Percentiles rank a stretch among this genome's conserved stretches.
Evolutionary conservation across 2,329 filamentous ascomycete genomes (phyloP).

Genomic region (Shiraia bambusicola): DNA sequence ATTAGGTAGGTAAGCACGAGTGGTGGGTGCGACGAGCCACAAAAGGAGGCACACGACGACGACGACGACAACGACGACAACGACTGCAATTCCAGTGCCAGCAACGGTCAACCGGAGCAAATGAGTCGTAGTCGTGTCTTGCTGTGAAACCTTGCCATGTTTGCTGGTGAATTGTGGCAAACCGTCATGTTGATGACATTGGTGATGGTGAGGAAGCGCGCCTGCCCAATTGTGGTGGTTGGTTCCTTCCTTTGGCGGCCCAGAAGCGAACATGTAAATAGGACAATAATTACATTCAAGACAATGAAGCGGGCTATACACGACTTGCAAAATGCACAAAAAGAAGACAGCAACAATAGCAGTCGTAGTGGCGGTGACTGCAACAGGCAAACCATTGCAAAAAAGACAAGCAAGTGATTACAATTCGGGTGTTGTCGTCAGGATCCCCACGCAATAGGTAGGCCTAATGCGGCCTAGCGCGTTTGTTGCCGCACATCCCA

Average conservation of each 20-base stretch:
- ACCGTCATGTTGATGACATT: background rate
- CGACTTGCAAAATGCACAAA: no score
- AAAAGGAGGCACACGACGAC: background rate
- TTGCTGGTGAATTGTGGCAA: background rate
- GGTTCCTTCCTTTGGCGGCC: background rate
- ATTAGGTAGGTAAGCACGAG: background rate
- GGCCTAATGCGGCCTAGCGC: conserved; percentile 8
- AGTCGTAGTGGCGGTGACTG: no score
- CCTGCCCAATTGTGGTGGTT: conserved; percentile 4
- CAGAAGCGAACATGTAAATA: no score
- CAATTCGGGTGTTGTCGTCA: conserved; percentile 2
- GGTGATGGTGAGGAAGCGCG: conserved; percentile 8
- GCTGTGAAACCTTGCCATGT: conserved; percentile 1
- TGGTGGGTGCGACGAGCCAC: conserved; percentile 10
- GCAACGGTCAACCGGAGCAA: background rate
- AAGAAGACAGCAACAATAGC: no score
- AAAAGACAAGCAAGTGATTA: conserved; percentile 3
- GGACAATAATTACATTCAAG: no score
- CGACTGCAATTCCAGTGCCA: conserved; percentile 3
- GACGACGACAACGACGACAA: background rate
- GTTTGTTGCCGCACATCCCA: conserved; percentile 27
- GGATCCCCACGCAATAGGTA: conserved; percentile 1
- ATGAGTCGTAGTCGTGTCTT: background rate
- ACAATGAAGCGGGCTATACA: no score
- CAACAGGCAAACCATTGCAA: conserved; percentile 3